Percentiles rank a stretch among this genome's conserved stretches.
Conservation (phyloP, 495 filamentous ascomycete genomes). For the Penicillium salamii region DNA sequence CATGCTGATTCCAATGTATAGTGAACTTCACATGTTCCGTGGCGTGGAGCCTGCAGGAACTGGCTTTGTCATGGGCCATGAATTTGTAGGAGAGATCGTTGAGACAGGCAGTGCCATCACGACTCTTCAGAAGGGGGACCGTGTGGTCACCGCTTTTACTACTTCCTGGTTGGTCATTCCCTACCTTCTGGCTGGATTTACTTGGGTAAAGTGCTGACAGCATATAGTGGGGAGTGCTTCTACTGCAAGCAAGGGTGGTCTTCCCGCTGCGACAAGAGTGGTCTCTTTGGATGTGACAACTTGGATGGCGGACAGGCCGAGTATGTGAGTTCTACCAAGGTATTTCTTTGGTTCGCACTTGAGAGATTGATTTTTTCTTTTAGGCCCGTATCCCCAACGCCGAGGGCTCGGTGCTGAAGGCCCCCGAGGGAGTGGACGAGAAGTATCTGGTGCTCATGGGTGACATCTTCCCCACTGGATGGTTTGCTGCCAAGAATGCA, state of each 20-base stretch:
- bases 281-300: slow-evolving; percentile 69
- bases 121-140: slow-evolving; percentile 70
- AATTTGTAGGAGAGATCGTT: slow-evolving; percentile 77
- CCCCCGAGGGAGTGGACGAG: slow-evolving; percentile 72
- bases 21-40: slow-evolving; percentile 87
- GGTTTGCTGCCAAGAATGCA: slow-evolving; percentile 81
- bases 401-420: slow-evolving; percentile 75
- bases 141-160: slow-evolving; percentile 81
- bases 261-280: slow-evolving; percentile 72
- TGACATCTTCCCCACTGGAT: slow-evolving; percentile 73
- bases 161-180: slow-evolving; percentile 69
- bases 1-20: slow-evolving; percentile 26
- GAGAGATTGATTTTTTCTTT: not conserved
- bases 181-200: not conserved
- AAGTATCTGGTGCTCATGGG: slow-evolving; percentile 71
- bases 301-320: slow-evolving; percentile 90
- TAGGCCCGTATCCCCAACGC: slow-evolving; percentile 78
- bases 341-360: too few relatives aligned
- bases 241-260: slow-evolving; percentile 84
- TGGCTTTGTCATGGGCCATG: slow-evolving; percentile 67
- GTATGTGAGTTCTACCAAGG: slow-evolving; percentile 65
- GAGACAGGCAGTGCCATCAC: slow-evolving; percentile 66
- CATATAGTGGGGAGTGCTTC: slow-evolving; percentile 71
- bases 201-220: slow-evolving; percentile 4
- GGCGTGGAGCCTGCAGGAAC: slow-evolving; percentile 67